Evolutionary conservation across 108 stramenopile species (phyloP), one percentile per base, ranked within the genome.

Genomic region (Nitzschia palea): DNA sequence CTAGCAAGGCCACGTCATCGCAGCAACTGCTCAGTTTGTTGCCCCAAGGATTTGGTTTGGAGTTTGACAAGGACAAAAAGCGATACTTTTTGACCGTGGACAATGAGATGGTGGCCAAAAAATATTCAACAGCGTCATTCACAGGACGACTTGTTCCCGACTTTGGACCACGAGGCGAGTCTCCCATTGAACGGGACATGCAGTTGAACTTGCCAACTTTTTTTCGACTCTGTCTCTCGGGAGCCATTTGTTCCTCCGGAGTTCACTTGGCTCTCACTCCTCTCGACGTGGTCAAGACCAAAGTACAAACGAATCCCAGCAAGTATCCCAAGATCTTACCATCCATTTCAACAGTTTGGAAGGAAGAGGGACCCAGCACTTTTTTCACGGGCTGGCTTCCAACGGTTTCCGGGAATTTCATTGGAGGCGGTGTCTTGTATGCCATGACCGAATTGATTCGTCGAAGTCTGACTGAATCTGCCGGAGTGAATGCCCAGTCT

Each of bases 321-420:
- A 63, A 51, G 33, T 73, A 55, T 59, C 51, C 70, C n/a, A 59
- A 54, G 29, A 15, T 72, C 67, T 15, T 74, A 15, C 55, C 64
- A 1, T 63, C 83, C 10, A 85, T 87, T 64, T 54, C 61, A 31
- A 73, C 80, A 26, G 73, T 87, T 3, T 48, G 57, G 51, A 53
- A 80, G 17, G 83, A 84, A 28, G 82, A 80, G 44, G 86, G 86
- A 18, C 42, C 67, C 1, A 26, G 25, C 3, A 78, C 81, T 14
- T 82, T 87, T 52, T 85, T 85, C 70, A 65, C 76, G 55, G 86
- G 86, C 2, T 87, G 86, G 86, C 61, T 71, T 17, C 83, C 86
- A 25, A 87, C 86, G 0, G 67, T 87, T 62, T 3, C 58, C 1
- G 86, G 86, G 0, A 82, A 82, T 50, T 87, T 87, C 67, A 14